Base-by-base conservation (phyloP, 2,329 filamentous ascomycete species). In the Arthrobotrys sinensis region DNA sequence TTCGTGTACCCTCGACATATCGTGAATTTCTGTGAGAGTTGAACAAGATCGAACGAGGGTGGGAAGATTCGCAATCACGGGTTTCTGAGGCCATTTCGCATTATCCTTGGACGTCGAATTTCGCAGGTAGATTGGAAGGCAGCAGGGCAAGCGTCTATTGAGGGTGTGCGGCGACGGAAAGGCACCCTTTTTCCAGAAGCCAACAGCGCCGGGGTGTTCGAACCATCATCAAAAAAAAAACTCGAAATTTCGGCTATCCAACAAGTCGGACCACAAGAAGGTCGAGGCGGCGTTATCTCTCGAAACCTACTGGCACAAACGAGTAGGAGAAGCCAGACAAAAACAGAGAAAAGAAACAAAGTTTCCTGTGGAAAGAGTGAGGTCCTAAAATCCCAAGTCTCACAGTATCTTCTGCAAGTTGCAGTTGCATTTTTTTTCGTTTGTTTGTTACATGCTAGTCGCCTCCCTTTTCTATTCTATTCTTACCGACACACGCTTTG, bases 201-300 rank as follows among this genome's bases (percentile, higher is more conserved):
- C 64, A 43, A 11, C 64, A 64, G 72, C 40, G 72, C 32, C 66
- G 50, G 73, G 66, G 69, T 55, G 36, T 62, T 67, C 32, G 62
- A 57, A 48, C 38, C 14, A 73, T 63, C 63, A 62, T 32, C 32
- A 62, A 28, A 57, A 55, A 55, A 70, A 62, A 62, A 65, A 32
- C 11, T 66, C 62, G 73, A 77, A 77, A 77, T 77, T 71, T 77
- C 73, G 73, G 72, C 66, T 77, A 77, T 71, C 73, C 66, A 77
- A 48, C 66, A 71, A 77, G 73, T 77, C 52, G 64, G 60, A 70
- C 55, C 73, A 43, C 60, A 12, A 77, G 57, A 77, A 77, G 46
- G 73, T 77, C 73, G 73, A 70, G 66, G 66, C 73, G 73, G 57
- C 66, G 65, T 77, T 52, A 69, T 65, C 69, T 50, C 64, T 52